A percentile compares a stretch with the other conserved stretches of the same genome.
phyloP scores from a whole-genome alignment of 306 rosid species.

The Astragalus glycyphyllos region DNA sequence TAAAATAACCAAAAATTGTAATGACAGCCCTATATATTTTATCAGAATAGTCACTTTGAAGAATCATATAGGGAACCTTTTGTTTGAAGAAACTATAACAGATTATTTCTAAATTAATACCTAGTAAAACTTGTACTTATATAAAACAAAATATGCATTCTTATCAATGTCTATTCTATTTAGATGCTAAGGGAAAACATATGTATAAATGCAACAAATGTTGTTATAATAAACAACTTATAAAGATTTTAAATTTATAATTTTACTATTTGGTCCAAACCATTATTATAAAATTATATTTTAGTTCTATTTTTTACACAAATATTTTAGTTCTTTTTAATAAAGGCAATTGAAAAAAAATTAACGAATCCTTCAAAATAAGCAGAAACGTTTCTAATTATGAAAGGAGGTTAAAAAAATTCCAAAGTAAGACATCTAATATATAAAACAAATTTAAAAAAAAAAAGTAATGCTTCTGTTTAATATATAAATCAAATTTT shows the following conservation, averaged over 20 bases:
- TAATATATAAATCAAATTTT: no score
- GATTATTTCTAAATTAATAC: constrained; percentile 25
- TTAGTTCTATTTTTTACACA: not conserved
- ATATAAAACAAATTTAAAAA: constrained; percentile 19
- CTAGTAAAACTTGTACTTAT: constrained; percentile 13
- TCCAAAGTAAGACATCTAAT: not conserved
- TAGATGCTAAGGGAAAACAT: not conserved
- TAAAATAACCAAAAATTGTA: constrained; percentile 14
- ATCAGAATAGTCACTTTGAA: not conserved
- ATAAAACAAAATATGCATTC: not conserved
- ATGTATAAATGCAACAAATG: constrained; percentile 3
- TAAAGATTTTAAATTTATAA: constrained; percentile 9
- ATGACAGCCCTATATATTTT: not conserved
- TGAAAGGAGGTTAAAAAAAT: constrained; percentile 8
- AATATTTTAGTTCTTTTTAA: not conserved
- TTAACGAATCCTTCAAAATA: constrained; percentile 11
- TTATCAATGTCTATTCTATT: not conserved
- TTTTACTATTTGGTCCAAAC: not conserved
- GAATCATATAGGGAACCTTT: constrained; percentile 15
- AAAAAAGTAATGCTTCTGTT: not conserved
- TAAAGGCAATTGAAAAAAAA: constrained; percentile 21
- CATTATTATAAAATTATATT: constrained; percentile 12
- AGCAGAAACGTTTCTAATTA: constrained; percentile 19
- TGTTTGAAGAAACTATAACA: not conserved
- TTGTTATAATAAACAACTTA: constrained; percentile 9